A percentile compares a stretch with the other conserved stretches of the same genome.
phyloP scores from a whole-genome alignment of 2,329 filamentous ascomycete species.

The Myotisia sp. region DNA sequence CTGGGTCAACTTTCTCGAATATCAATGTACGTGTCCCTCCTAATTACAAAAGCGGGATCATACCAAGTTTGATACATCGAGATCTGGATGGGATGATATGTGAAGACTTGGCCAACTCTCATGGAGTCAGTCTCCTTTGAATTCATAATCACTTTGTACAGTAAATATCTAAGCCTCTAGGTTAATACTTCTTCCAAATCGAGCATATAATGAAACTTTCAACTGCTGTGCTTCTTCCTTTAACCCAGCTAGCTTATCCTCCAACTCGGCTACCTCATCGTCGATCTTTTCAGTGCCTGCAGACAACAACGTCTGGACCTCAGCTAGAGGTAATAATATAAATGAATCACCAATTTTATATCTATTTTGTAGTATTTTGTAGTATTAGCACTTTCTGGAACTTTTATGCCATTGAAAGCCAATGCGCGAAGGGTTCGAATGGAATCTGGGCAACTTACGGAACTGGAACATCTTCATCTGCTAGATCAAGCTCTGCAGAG shows the following conservation, averaged over 20 bases:
- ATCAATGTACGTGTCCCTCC: too few relatives aligned
- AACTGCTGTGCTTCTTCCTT: constrained; percentile 78
- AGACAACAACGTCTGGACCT: constrained; percentile 75
- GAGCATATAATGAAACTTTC: constrained; percentile 83
- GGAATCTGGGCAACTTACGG: constrained; percentile 47
- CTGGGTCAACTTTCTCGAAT: too few relatives aligned
- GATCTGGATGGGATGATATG: too few relatives aligned
- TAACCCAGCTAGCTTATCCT: constrained; percentile 60
- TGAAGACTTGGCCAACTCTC: too few relatives aligned
- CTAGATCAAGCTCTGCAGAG: constrained; percentile 76
- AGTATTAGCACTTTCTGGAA: constrained; percentile 7
- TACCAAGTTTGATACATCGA: too few relatives aligned
- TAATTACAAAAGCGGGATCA: background rate
- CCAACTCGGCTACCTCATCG: constrained; percentile 57
- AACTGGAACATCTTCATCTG: constrained; percentile 85
- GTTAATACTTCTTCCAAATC: constrained; percentile 95
- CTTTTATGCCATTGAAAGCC: background rate
- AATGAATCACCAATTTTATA: constrained; percentile 97
- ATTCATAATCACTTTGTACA: too few relatives aligned
- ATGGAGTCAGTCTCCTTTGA: too few relatives aligned
- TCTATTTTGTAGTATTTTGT: constrained; percentile 34
- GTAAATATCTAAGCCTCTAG: constrained; percentile 43
- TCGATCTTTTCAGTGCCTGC: constrained; percentile 60
- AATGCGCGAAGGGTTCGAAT: background rate
- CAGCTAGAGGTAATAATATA: constrained; percentile 66